phyloP scores from a whole-genome alignment of 257 asterid species.

The Jaltomata sinuosa region DNA sequence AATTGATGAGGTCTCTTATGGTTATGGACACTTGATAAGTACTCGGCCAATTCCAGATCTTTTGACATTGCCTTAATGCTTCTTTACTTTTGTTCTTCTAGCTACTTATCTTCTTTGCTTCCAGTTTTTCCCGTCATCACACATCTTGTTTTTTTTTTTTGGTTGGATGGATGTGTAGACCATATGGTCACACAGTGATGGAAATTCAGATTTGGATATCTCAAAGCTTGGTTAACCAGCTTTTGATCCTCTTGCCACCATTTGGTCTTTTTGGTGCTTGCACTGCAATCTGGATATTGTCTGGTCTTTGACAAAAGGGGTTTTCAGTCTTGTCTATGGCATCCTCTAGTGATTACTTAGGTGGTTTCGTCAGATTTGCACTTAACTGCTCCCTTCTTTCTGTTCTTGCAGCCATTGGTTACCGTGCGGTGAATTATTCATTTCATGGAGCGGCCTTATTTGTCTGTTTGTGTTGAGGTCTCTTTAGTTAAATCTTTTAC shows the following conservation, averaged over 20 bases:
- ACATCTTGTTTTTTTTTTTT: not conserved
- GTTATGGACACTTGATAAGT: not conserved
- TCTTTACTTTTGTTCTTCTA: not conserved
- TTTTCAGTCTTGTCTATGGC: not conserved
- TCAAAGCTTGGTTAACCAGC: not conserved
- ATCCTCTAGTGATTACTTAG: not conserved
- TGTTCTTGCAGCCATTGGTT: not conserved
- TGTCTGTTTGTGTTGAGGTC: not conserved
- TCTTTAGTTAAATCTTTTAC: not conserved
- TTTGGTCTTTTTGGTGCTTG: not conserved
- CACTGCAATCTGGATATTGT: not conserved
- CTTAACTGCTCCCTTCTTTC: not conserved
- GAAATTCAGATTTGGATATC: not conserved
- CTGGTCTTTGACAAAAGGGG: not conserved
- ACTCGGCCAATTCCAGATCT: not conserved
- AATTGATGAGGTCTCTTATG: not conserved
- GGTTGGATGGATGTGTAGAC: not conserved
- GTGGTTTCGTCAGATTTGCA: not conserved
- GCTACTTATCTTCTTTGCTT: not conserved
- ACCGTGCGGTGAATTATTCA: not conserved
- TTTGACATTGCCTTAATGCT: not conserved
- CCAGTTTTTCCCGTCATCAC: not conserved
- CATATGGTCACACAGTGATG: not conserved
- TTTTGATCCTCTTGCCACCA: not conserved
- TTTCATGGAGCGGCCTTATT: not conserved